Conservation (phyloP, 78 protist species). For the Anaeramoeba flamelloides region DNA sequence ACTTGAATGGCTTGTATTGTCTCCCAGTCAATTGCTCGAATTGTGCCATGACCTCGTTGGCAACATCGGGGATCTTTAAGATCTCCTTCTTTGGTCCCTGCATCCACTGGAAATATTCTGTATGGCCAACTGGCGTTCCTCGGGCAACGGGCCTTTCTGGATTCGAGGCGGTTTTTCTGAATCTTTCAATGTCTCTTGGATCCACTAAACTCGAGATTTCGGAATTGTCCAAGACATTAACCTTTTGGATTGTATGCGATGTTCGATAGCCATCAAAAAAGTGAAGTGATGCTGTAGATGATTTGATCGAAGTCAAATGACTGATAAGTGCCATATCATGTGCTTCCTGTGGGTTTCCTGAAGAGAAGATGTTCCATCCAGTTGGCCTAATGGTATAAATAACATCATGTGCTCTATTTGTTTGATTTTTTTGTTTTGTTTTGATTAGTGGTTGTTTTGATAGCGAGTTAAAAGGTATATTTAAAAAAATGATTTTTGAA, state of each 20-base stretch:
- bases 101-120: too few species aligned
- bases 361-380: constrained; percentile 21
- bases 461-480: too few species aligned
- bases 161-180: constrained; percentile 26
- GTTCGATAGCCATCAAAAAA: constrained; percentile 54
- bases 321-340: constrained; percentile 32
- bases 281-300: constrained; percentile 36
- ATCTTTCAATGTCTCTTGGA: constrained; percentile 9
- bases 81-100: too few species aligned
- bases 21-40: constrained; percentile 31
- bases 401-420: too few species aligned
- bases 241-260: constrained; percentile 31
- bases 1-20: constrained; percentile 22
- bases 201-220: constrained; percentile 8
- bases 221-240: constrained; percentile 10
- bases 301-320: constrained; percentile 27
- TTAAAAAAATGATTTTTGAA: too few species aligned
- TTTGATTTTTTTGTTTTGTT: too few species aligned
- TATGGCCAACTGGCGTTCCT: constrained; percentile 26
- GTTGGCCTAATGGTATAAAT: too few species aligned
- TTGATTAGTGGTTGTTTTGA: too few species aligned
- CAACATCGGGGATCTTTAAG: constrained; percentile 30
- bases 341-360: constrained; percentile 31
- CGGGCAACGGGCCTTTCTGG: constrained; percentile 33
- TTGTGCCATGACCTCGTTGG: constrained; percentile 23